Evolutionary conservation across 352 stramenopile species (phyloP).

Genomic region (Phytophthora pisi): DNA sequence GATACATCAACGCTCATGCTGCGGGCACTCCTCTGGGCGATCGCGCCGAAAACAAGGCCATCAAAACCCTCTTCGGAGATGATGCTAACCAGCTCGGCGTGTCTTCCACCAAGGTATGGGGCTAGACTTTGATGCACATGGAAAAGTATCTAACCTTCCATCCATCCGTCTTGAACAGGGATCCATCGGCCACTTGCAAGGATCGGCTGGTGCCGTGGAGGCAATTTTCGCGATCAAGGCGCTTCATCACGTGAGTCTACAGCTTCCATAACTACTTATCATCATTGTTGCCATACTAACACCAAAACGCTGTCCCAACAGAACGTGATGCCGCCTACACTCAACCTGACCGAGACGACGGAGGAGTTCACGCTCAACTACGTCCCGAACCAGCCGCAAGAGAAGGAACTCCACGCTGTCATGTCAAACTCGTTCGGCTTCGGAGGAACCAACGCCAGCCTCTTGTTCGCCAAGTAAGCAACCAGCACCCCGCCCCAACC

Average conservation of each 20-base stretch:
- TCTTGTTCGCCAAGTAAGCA: constrained; percentile 66
- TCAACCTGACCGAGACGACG: constrained; percentile 88
- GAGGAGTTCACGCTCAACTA: constrained; percentile 85
- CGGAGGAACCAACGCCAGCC: constrained; percentile 93
- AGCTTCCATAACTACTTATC: background rate
- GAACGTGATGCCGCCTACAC: constrained; percentile 90
- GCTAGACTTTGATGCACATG: background rate
- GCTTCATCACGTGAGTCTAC: constrained; percentile 71
- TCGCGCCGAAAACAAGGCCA: constrained; percentile 90
- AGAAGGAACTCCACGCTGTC: constrained; percentile 71
- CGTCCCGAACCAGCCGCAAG: constrained; percentile 56
- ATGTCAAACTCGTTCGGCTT: constrained; percentile 98
- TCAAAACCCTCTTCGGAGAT: constrained; percentile 81
- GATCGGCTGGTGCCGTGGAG: constrained; percentile 95
- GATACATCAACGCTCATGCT: constrained; percentile 98
- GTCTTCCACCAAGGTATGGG: constrained; percentile 77
- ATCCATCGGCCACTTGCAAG: constrained; percentile 93
- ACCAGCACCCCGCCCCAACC: too few relatives aligned
- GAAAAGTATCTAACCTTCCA: too few relatives aligned
- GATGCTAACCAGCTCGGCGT: constrained; percentile 53
- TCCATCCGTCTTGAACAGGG: constrained; percentile 39
- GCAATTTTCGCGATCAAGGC: constrained; percentile 93
- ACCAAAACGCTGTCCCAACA: constrained; percentile 10
- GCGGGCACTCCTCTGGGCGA: constrained; percentile 97
- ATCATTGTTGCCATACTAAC: background rate